Conservation (phyloP, 2,329 filamentous ascomycete species). For the Trichoderma hamatum region DNA sequence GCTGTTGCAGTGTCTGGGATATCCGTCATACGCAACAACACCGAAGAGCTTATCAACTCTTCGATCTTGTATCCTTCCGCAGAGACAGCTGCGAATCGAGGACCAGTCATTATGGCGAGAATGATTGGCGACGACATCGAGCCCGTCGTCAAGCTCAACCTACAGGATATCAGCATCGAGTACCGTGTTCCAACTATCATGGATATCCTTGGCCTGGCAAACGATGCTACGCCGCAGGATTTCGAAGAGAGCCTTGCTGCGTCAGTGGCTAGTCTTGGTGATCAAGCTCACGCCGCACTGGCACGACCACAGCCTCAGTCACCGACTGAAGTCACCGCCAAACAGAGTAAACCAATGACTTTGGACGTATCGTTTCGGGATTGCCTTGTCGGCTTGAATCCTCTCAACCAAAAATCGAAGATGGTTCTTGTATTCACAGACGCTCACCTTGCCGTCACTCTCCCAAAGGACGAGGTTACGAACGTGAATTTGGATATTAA, state of each 20-base stretch:
- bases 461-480: constrained; percentile 67
- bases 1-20: constrained; percentile 73
- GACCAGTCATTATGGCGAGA: constrained; percentile 75
- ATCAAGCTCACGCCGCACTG: constrained; percentile 59
- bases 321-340: constrained; percentile 33
- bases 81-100: constrained; percentile 33
- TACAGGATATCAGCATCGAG: constrained; percentile 83
- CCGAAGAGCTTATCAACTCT: constrained; percentile 72
- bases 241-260: constrained; percentile 75
- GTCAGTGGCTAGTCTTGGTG: constrained; percentile 77
- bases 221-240: constrained; percentile 70
- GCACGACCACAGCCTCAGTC: constrained; percentile 27
- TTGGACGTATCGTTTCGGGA: constrained; percentile 78
- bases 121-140: constrained; percentile 95
- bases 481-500: constrained; percentile 69
- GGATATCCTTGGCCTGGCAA: constrained; percentile 72
- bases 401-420: constrained; percentile 74
- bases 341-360: constrained; percentile 59
- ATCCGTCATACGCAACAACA: constrained; percentile 63
- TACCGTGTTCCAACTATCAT: constrained; percentile 85
- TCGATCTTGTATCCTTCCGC: constrained; percentile 35
- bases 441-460: constrained; percentile 67
- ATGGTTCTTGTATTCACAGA: constrained; percentile 78
- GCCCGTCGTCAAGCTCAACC: constrained; percentile 82
- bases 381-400: constrained; percentile 83